phyloP scores from a whole-genome alignment of 1,284 basidiomycete genomes.

The Rhodotorula sp. region DNA sequence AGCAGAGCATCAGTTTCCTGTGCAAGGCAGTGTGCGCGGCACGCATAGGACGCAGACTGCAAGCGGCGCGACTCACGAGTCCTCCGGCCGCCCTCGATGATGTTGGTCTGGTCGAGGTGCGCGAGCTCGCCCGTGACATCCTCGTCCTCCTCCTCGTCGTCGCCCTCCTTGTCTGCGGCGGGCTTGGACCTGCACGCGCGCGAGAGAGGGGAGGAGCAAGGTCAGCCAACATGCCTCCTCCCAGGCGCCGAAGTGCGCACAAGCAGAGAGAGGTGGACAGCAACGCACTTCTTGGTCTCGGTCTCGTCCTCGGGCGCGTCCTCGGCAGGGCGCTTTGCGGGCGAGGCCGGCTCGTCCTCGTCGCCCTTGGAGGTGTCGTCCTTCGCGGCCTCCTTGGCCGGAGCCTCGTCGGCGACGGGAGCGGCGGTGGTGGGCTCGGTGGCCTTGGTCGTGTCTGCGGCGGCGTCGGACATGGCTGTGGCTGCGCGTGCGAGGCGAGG shows the following conservation, averaged over 20 bases:
- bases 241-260: not conserved
- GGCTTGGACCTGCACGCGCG: not conserved
- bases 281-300: slow-evolving; percentile 22
- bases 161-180: not conserved
- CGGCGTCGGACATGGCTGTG: slow-evolving; percentile 8
- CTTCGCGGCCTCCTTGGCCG: not conserved
- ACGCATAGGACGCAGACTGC: not conserved
- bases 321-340: slow-evolving; percentile 24
- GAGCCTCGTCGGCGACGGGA: slow-evolving; percentile 2
- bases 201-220: not conserved
- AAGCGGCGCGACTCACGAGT: slow-evolving; percentile 16
- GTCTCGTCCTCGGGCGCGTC: slow-evolving; percentile 10
- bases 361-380: not conserved
- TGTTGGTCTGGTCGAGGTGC: slow-evolving; percentile 32
- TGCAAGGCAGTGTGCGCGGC: not conserved
- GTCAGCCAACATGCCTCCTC: not conserved
- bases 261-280: too few relatives aligned
- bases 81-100: slow-evolving; percentile 29
- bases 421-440: slow-evolving; percentile 12
- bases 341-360: not conserved
- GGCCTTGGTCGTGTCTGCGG: not conserved
- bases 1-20: too few relatives aligned
- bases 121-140: slow-evolving; percentile 34
- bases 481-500: not conserved
- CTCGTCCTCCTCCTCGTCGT: slow-evolving; percentile 19